phyloP scores from a whole-genome alignment of 306 rosid species.

The Alnus glutinosa region DNA sequence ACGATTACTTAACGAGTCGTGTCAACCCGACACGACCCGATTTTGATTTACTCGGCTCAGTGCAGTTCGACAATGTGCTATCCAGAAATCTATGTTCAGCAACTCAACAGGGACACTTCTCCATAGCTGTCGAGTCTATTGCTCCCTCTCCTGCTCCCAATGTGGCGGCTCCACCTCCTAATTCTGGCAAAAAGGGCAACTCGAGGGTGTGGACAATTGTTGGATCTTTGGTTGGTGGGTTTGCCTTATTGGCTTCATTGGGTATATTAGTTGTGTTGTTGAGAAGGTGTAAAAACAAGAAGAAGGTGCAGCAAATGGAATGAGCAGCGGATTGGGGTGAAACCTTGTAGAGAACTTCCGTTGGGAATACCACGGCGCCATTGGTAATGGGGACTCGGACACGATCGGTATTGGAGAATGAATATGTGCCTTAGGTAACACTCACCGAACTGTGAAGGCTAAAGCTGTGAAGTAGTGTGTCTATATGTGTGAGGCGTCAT shows the following conservation, averaged over 20 bases:
- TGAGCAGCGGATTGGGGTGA: constrained; percentile 26
- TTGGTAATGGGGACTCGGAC: constrained; percentile 48
- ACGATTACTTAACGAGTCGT: too few relatives aligned
- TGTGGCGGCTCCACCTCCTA: constrained; percentile 14
- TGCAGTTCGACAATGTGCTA: constrained; percentile 35
- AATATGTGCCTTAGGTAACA: constrained; percentile 19
- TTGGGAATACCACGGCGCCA: constrained; percentile 45
- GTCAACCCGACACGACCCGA: background rate
- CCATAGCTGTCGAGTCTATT: constrained; percentile 44
- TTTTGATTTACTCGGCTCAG: constrained; percentile 49
- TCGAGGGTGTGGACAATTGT: constrained; percentile 26
- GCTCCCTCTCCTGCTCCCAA: constrained; percentile 27
- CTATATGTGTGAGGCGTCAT: too few relatives aligned
- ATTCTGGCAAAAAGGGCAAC: constrained; percentile 7
- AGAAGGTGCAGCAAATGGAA: constrained; percentile 37
- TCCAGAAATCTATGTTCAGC: constrained; percentile 42
- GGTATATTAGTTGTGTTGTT: constrained; percentile 23
- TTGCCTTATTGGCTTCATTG: constrained; percentile 21
- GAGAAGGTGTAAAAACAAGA: constrained; percentile 9
- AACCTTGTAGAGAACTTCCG: constrained; percentile 12
- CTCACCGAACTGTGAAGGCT: background rate
- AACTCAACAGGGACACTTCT: constrained; percentile 52
- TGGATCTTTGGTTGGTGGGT: constrained; percentile 34
- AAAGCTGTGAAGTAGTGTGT: too few relatives aligned
- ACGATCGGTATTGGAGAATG: constrained; percentile 43